Base-by-base conservation (phyloP, 352 stramenopile genomes). In the Phytopythium chamaehyphon region DNA sequence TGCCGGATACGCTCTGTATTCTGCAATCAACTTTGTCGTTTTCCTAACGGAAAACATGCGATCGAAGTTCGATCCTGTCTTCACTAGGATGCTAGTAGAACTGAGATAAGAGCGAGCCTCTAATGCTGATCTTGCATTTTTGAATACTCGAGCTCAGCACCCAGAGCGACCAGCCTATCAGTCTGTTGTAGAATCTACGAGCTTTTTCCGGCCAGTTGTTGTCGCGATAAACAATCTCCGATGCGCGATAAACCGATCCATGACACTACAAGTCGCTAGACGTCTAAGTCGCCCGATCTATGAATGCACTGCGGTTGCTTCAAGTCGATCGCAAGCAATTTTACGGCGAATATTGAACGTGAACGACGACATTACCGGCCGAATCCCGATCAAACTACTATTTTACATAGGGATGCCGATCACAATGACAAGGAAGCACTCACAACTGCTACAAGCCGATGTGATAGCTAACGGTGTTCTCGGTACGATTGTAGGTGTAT, bases 1-100 rank as follows among this genome's bases (percentile, higher is more conserved):
- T 18, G 52, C 52, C 15, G 64, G 56, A 1, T 69, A 53, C n/a
- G 18, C 5, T 0, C 2, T 65, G 0, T 73, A 73, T 31, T 11
- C 24, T 3, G 14, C 33, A 0, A 59, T 67, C 33, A 67, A 67
- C 12, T 51, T 62, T 21, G 59, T 67, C 0, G 59, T 67, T 0
- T 67, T 67, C 40, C 14, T 67, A 0, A 62, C 51, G 0, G 28
- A 59, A 19, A 67, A 67, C 16, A 62, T 67, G 59, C 15, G 54
- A 0, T 15, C 44, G 0, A 35, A 38, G 40, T 19, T 36, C 1
- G 53, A 69, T 28, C 14, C 36, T 0, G 14, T 47, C 1, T 69
- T 62, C 46, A 64, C 44, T 0, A 2, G 36, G 31, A 42, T 69
- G 1, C 42, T 69, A 10, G 22, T 24, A n/a, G 38, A 59, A 12